These are phyloP conservation scores for Penicillium robsamsonii DNA, from an alignment of 495 filamentous ascomycete species.

Conservation along the genomic window DNA sequence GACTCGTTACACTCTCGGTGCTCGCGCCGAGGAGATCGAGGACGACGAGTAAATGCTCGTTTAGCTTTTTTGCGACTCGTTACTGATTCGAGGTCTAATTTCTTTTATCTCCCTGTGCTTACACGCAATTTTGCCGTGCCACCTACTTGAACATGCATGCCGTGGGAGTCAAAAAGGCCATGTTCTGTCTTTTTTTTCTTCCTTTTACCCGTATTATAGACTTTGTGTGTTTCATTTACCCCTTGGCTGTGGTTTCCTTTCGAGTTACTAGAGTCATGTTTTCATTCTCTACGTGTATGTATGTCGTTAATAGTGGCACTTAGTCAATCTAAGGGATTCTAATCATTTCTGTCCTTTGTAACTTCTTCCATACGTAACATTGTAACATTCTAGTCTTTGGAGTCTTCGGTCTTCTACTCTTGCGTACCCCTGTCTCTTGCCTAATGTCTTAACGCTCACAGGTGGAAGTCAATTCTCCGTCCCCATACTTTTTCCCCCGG, in stretches of 20 bases:
- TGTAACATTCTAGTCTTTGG: background rate
- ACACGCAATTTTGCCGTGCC: slow-evolving; percentile 27
- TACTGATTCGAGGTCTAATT: slow-evolving; percentile 35
- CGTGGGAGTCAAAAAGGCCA: slow-evolving; percentile 26
- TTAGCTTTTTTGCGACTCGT: slow-evolving; percentile 26
- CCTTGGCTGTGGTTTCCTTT: slow-evolving; percentile 34
- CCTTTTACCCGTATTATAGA: slow-evolving; percentile 45
- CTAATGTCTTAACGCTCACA: background rate
- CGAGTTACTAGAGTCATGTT: slow-evolving; percentile 41
- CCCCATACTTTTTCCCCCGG: slow-evolving; percentile 14
- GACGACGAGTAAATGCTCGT: slow-evolving; percentile 59
- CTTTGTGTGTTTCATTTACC: slow-evolving; percentile 40
- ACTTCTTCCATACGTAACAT: background rate
- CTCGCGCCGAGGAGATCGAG: slow-evolving; percentile 63
- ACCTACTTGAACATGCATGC: slow-evolving; percentile 33
- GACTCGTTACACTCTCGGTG: slow-evolving; percentile 58
- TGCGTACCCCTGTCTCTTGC: background rate
- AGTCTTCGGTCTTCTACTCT: background rate
- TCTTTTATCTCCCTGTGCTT: slow-evolving; percentile 27
- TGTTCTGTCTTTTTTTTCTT: slow-evolving; percentile 22
- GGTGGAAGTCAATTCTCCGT: background rate
- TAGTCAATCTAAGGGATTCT: slow-evolving; percentile 42
- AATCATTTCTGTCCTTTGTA: slow-evolving; percentile 19
- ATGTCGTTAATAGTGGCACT: slow-evolving; percentile 52
- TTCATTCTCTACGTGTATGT: slow-evolving; percentile 49